phyloP scores from a whole-genome alignment of 2,329 filamentous ascomycete species.

The Knoxdaviesia proteae region DNA sequence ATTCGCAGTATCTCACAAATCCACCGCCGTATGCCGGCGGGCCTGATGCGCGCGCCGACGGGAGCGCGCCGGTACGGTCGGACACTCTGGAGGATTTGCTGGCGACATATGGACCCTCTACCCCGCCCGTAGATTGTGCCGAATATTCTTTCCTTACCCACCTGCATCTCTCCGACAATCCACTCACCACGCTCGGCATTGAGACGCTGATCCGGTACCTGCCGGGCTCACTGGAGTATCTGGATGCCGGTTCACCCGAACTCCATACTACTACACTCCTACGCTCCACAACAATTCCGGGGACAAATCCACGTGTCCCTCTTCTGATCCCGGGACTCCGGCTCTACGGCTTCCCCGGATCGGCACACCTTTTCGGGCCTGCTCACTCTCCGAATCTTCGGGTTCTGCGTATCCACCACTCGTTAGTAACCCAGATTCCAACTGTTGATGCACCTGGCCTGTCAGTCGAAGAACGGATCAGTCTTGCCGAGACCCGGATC shows the following conservation, averaged over 20 bases:
- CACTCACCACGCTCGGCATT: slow-evolving; percentile 22
- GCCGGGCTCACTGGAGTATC: slow-evolving; percentile 25
- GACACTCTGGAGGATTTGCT: slow-evolving; percentile 12
- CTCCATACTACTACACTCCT: slow-evolving; percentile 4
- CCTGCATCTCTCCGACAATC: slow-evolving; percentile 29
- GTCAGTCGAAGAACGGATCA: slow-evolving; percentile 14
- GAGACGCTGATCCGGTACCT: slow-evolving; percentile 19
- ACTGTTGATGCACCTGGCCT: slow-evolving; percentile 19
- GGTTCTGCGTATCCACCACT: slow-evolving; percentile 35
- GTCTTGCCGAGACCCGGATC: slow-evolving; percentile 23
- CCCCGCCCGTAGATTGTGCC: background rate
- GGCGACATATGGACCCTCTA: slow-evolving; percentile 3
- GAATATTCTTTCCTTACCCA: slow-evolving; percentile 24
- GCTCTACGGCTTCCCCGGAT: slow-evolving; percentile 22
- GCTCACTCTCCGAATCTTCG: slow-evolving; percentile 31
- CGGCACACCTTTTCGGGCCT: slow-evolving; percentile 27
- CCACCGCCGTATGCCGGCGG: too few relatives aligned
- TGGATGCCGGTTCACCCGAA: slow-evolving; percentile 13
- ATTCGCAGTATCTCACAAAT: too few relatives aligned
- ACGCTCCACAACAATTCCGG: slow-evolving; percentile 1
- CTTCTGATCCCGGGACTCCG: slow-evolving; percentile 12
- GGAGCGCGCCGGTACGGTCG: slow-evolving; percentile 9
- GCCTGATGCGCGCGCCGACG: slow-evolving; percentile 9
- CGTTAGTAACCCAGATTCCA: slow-evolving; percentile 32
- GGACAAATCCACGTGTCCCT: slow-evolving; percentile 7